These are phyloP conservation scores for Cunninghamia lanceolata DNA, from an alignment of 75 land plant species.

Conservation along the genomic window DNA sequence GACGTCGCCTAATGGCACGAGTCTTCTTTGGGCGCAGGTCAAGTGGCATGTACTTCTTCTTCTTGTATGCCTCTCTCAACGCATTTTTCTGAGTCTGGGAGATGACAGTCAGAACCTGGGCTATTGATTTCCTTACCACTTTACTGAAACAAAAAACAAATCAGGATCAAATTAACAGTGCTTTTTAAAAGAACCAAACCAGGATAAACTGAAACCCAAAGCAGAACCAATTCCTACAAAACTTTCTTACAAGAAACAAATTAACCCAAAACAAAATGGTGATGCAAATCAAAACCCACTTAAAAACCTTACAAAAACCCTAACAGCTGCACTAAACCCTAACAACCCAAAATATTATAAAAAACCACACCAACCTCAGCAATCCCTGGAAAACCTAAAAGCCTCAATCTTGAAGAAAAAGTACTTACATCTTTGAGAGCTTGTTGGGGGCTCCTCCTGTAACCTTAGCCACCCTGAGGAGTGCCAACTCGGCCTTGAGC, in stretches of 20 bases:
- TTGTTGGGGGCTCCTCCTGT: constrained; percentile 86
- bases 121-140: constrained; percentile 75
- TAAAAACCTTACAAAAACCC: neutral
- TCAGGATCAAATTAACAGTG: neutral
- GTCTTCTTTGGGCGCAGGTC: constrained; percentile 79
- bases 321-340: neutral
- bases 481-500: constrained; percentile 67
- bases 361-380: neutral
- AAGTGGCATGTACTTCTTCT: constrained; percentile 60
- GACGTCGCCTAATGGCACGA: constrained; percentile 58
- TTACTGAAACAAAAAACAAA: constrained; percentile 45
- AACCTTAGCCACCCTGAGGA: constrained; percentile 72
- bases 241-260: no score
- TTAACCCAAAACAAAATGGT: no score
- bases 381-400: neutral
- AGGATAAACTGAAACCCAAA: no score
- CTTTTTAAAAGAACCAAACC: no score
- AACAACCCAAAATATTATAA: neutral
- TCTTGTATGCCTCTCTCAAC: constrained; percentile 62
- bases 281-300: no score
- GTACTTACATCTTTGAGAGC: constrained; percentile 64
- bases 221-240: no score
- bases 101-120: constrained; percentile 70
- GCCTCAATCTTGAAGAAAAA: neutral
- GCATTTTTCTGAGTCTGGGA: constrained; percentile 73